phyloP scores from a whole-genome alignment of 2,329 filamentous ascomycete species.

The Fonsecaea monophora region DNA sequence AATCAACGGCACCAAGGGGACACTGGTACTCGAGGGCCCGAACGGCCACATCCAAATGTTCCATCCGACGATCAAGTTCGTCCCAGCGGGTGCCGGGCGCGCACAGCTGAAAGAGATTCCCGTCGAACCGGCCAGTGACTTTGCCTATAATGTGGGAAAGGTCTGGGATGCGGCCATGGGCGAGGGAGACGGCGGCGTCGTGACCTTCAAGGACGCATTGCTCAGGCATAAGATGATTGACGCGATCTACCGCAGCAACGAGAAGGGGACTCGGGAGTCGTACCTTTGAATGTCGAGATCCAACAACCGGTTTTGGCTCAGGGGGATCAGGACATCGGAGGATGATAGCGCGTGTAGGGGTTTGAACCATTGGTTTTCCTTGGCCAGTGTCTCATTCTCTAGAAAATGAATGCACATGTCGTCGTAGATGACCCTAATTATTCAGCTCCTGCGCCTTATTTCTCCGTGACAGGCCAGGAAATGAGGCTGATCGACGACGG shows the following conservation, averaged over 20 bases:
- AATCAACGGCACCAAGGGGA: slow-evolving; percentile 36
- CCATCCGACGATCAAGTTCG: slow-evolving; percentile 34
- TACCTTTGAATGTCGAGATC: slow-evolving; percentile 21
- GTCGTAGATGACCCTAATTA: neutral
- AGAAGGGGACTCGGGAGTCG: slow-evolving; percentile 29
- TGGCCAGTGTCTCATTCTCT: neutral
- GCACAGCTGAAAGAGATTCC: slow-evolving; percentile 27
- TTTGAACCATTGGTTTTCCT: neutral
- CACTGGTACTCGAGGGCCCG: slow-evolving; percentile 28
- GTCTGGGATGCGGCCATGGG: slow-evolving; percentile 36
- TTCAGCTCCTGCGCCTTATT: neutral
- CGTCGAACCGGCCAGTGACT: slow-evolving; percentile 19
- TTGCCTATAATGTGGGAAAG: slow-evolving; percentile 32
- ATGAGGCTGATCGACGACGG: neutral
- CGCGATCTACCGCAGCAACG: slow-evolving; percentile 35
- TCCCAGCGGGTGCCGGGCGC: slow-evolving; percentile 5
- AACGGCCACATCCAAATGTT: slow-evolving; percentile 34
- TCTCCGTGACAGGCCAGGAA: neutral
- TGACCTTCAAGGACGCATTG: slow-evolving; percentile 34
- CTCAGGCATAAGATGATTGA: slow-evolving; percentile 35
- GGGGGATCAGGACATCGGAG: neutral
- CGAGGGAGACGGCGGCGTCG: slow-evolving; percentile 26
- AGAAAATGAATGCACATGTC: neutral
- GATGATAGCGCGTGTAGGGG: neutral
- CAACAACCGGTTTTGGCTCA: too few relatives aligned